phyloP scores from a whole-genome alignment of 139 green algal species.

The Chlorella sp. region DNA sequence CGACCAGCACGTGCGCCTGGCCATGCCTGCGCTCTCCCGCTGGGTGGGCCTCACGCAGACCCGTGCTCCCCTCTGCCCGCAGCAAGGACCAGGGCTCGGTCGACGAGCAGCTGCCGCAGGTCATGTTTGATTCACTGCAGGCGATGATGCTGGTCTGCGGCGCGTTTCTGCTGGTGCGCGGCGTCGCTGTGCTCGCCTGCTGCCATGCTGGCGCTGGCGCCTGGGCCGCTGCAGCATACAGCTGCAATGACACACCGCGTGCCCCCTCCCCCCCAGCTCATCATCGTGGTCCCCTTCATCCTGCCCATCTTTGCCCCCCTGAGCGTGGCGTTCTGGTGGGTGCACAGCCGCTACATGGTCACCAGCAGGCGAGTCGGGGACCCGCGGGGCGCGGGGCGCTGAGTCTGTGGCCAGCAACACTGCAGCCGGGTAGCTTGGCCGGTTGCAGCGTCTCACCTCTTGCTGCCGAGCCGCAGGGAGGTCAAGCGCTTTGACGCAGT shows the following conservation, averaged over 20 bases:
- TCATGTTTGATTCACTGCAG: conserved; percentile 72
- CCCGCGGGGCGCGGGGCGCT: too few relatives aligned
- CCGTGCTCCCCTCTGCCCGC: background rate
- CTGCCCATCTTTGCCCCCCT: conserved; percentile 76
- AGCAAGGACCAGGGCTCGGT: conserved; percentile 76
- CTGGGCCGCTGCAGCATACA: too few relatives aligned
- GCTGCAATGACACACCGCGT: background rate
- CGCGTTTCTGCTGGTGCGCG: conserved; percentile 39
- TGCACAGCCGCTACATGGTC: conserved; percentile 60
- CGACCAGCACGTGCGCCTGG: too few relatives aligned
- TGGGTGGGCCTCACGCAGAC: background rate
- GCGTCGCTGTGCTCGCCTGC: background rate
- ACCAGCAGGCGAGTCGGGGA: too few relatives aligned
- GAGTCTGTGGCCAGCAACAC: too few relatives aligned
- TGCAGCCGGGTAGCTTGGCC: too few relatives aligned
- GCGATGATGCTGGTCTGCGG: conserved; percentile 57
- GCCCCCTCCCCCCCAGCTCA: conserved; percentile 36
- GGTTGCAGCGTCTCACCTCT: too few relatives aligned
- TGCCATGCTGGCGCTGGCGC: background rate
- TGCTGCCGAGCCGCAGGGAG: too few relatives aligned
- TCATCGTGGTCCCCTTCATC: conserved; percentile 71
- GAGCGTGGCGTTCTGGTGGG: conserved; percentile 55
- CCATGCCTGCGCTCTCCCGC: too few relatives aligned
- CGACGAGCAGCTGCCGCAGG: conserved; percentile 76
- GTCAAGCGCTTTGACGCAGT: conserved; percentile 93